Conservation (phyloP, 768 basidiomycete species). For the Leccinum subtestaceum region DNA sequence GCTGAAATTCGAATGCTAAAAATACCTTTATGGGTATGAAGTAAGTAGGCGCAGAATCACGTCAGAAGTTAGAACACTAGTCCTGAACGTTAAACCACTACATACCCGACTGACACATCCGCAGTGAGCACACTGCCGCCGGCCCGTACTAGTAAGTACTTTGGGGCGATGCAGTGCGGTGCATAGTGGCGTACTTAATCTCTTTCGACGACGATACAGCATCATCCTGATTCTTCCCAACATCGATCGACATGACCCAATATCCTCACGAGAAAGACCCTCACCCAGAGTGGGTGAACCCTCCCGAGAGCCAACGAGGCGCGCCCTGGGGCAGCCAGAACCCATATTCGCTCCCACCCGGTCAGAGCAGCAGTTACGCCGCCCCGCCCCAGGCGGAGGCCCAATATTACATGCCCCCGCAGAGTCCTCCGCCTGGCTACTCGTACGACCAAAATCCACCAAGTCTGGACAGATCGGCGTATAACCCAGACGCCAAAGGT, state of each 20-base stretch:
- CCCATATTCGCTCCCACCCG: background rate
- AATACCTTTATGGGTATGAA: no score
- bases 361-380: background rate
- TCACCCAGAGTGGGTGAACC: conserved; percentile 13
- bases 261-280: conserved; percentile 27
- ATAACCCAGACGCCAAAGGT: background rate
- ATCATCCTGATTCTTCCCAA: background rate
- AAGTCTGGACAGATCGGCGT: background rate
- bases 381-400: background rate
- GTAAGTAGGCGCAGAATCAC: no score
- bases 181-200: background rate
- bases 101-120: no score
- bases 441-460: conserved; percentile 8
- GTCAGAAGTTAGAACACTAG: no score
- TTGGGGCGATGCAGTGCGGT: no score
- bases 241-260: conserved; percentile 16
- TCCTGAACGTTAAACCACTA: no score
- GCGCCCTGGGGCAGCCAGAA: conserved; percentile 11
- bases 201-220: background rate
- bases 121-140: no score
- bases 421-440: conserved; percentile 15
- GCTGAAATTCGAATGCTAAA: no score
- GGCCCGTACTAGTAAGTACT: no score
- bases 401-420: conserved; percentile 5
- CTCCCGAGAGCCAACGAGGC: background rate